Evolutionary conservation across 2,329 filamentous ascomycete genomes (phyloP), one percentile per base, ranked within the genome.

Genomic region (Penicillium decumbens): DNA sequence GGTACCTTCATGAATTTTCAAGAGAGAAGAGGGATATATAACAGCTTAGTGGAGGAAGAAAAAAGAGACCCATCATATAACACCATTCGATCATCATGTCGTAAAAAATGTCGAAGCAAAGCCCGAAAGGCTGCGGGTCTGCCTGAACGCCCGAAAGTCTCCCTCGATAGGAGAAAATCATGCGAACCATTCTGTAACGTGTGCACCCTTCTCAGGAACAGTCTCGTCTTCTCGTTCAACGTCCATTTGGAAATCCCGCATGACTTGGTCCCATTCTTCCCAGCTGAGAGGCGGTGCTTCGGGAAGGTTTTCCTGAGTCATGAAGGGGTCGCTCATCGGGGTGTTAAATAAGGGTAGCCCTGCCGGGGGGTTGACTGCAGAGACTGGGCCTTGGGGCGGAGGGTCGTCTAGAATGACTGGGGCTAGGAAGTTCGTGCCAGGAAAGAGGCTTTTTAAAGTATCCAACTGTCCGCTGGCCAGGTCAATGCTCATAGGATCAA

Each of bases 191-290:
- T 62, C 60, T 2, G 63, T 58, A 10, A 65, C 50, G 45, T 65
- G 59, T 15, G 45, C 49, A 45, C 59, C 51, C 53, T 58, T 43
- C 46, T 48, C 42, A 29, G 54, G 12, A 3, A 44, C 24, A 6
- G 54, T 38, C 35, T 62, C 54, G 1, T 61, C 58, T 29, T 64
- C 32, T 35, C 32, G 62, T 28, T 66, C 63, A 32, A 70, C 51
- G 41, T 70, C 68, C 54, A 62, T 57, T 40, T 71, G 68, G 45
- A 70, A 71, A 33, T 71, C 68, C 12, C 66, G 66, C 62, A 70
- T 64, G n/a, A 70, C 66, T 42, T 66, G 60, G 43, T 69, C 67
- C 62, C 68, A 69, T 24, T 69, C 65, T 30, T 65, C 62, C 66
- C 67, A 69, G 37, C 58, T 62, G 27, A 66, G 50, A 5, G 56